phyloP scores from a whole-genome alignment of 1,284 basidiomycete genomes.

The Moniliella sp. region DNA sequence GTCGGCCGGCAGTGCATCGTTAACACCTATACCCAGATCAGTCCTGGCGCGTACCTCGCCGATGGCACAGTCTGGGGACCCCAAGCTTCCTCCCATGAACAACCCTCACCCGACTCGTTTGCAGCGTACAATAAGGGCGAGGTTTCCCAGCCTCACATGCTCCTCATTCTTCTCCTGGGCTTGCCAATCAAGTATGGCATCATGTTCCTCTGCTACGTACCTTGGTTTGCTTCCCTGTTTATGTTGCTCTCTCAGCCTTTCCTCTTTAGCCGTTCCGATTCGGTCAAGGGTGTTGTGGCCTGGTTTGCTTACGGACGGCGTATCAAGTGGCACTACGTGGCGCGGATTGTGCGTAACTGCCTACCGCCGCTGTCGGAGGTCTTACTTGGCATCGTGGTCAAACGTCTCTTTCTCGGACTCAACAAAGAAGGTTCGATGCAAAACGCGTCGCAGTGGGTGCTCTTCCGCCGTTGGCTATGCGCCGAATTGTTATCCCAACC shows the following conservation, averaged over 20 bases:
- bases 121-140: constrained; percentile 30
- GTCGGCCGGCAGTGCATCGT: constrained; percentile 32
- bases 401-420: constrained; percentile 26
- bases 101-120: constrained; percentile 29
- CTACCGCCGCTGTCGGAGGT: constrained; percentile 30
- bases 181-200: constrained; percentile 22
- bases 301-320: constrained; percentile 33
- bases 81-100: constrained; percentile 29
- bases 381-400: constrained; percentile 24
- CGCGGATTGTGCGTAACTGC: constrained; percentile 27
- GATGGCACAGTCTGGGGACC: constrained; percentile 33
- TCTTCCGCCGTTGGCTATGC: constrained; percentile 31
- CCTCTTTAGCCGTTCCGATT: constrained; percentile 27
- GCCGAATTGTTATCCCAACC: constrained; percentile 24
- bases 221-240: constrained; percentile 32
- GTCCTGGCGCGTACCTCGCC: constrained; percentile 28
- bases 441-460: constrained; percentile 28
- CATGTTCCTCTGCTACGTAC: constrained; percentile 24
- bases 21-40: constrained; percentile 33
- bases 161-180: constrained; percentile 21
- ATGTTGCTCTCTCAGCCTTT: constrained; percentile 29
- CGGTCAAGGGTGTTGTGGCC: constrained; percentile 28
- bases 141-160: constrained; percentile 19
- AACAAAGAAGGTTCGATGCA: constrained; percentile 33
- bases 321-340: constrained; percentile 33